phyloP scores from a whole-genome alignment of 805 yeast species.

The Maudiozyma bulderi region DNA sequence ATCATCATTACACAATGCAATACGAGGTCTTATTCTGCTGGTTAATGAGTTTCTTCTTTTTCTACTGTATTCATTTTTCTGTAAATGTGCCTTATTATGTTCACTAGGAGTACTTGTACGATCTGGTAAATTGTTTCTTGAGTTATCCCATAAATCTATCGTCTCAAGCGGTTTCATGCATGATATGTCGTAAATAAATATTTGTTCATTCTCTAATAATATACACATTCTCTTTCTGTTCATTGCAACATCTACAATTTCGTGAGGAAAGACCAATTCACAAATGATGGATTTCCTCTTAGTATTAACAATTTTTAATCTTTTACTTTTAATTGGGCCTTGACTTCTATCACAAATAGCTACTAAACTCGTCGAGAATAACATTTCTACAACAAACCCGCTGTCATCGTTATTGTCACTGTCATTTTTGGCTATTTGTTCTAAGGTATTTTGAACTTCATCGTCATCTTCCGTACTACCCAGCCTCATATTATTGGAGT shows the following conservation, averaged over 20 bases:
- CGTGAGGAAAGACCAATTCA: conserved; percentile 77
- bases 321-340: conserved; percentile 49
- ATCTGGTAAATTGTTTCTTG: background rate
- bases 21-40: conserved; percentile 12
- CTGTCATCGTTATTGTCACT: background rate
- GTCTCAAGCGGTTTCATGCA: conserved; percentile 76
- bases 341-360: conserved; percentile 73
- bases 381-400: conserved; percentile 63
- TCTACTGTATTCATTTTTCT: conserved; percentile 3
- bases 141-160: conserved; percentile 36
- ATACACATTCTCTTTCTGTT: conserved; percentile 78
- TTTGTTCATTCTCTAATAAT: conserved; percentile 60
- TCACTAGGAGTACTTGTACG: background rate
- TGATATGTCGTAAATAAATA: conserved; percentile 81
- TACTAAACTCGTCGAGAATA: conserved; percentile 76
- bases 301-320: conserved; percentile 58
- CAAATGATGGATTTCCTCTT: conserved; percentile 67
- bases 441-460: background rate
- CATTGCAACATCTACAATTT: conserved; percentile 61
- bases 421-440: background rate
- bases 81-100: background rate
- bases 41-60: conserved; percentile 10
- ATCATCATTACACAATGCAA: conserved; percentile 25
- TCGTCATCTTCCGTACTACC: background rate
- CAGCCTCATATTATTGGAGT: background rate